Conservation (phyloP, 228 moss, liverwort and hornwort species). For the Sphagnum fallax region DNA sequence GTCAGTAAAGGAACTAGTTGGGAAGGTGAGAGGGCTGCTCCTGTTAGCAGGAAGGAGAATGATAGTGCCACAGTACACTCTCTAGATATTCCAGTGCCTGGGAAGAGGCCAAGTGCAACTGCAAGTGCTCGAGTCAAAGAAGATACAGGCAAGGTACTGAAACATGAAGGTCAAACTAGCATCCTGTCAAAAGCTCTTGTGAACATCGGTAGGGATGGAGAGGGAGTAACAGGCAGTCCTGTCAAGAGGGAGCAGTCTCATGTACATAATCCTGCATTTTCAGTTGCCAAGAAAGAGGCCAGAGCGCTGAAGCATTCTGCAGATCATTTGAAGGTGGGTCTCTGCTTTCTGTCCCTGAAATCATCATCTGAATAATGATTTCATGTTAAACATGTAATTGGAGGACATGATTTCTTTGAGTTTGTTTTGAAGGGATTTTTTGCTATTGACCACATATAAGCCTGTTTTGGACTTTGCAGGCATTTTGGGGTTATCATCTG, state of each 20-base stretch:
- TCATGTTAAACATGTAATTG: not conserved
- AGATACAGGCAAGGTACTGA: slow-evolving; percentile 32
- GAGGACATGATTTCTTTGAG: not conserved
- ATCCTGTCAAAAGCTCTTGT: slow-evolving; percentile 19
- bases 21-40: slow-evolving; percentile 52
- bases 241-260: slow-evolving; percentile 65
- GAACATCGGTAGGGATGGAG: slow-evolving; percentile 18
- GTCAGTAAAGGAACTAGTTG: slow-evolving; percentile 32
- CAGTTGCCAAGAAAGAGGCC: slow-evolving; percentile 44
- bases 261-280: slow-evolving; percentile 24
- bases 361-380: not conserved
- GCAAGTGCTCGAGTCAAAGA: slow-evolving; percentile 27
- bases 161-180: slow-evolving; percentile 34
- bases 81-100: slow-evolving; percentile 13
- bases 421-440: not conserved
- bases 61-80: slow-evolving; percentile 20
- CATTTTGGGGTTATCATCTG: no score
- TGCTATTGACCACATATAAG: no score
- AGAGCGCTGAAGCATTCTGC: slow-evolving; percentile 75
- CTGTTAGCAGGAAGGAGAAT: slow-evolving; percentile 36
- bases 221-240: slow-evolving; percentile 55
- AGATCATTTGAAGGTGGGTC: slow-evolving; percentile 75
- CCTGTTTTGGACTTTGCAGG: no score
- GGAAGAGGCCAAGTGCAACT: slow-evolving; percentile 32
- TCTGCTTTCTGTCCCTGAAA: not conserved